phyloP scores from a whole-genome alignment of 1,284 basidiomycete species.

The Tilletiopsis washingtonensis region DNA sequence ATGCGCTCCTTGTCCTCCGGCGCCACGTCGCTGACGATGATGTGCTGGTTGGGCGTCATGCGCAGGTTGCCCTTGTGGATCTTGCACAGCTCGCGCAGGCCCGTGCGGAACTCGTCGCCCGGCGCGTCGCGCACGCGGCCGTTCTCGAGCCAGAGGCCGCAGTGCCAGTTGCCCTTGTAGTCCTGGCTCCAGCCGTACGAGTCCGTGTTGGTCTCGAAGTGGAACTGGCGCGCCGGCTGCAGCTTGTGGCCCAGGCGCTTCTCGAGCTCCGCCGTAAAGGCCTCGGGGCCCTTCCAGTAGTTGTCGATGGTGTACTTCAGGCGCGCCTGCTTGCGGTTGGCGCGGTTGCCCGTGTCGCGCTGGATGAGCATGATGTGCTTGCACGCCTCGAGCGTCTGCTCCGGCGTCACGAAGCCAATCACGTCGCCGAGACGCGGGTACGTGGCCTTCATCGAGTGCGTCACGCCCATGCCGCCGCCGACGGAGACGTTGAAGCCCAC shows the following conservation, averaged over 20 bases:
- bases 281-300: conserved; percentile 57
- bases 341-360: conserved; percentile 90
- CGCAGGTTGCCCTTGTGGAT: conserved; percentile 67
- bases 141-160: conserved; percentile 93
- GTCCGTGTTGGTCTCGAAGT: conserved; percentile 85
- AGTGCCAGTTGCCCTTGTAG: conserved; percentile 81
- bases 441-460: conserved; percentile 97
- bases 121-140: conserved; percentile 91
- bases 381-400: conserved; percentile 76
- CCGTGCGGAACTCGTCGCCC: conserved; percentile 82
- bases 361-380: conserved; percentile 91
- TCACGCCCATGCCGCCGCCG: conserved; percentile 97
- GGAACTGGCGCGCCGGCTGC: conserved; percentile 64
- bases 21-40: conserved; percentile 77
- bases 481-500: conserved; percentile 50
- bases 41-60: conserved; percentile 78
- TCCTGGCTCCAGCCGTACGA: conserved; percentile 87
- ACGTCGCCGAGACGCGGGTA: conserved; percentile 84
- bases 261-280: conserved; percentile 80
- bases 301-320: conserved; percentile 96
- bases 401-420: conserved; percentile 84
- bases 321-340: conserved; percentile 50
- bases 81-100: conserved; percentile 82
- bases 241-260: conserved; percentile 74
- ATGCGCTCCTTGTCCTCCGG: conserved; percentile 59